Evolutionary conservation across 2,329 filamentous ascomycete genomes (phyloP).

Genomic region (Colletotrichum chrysophilum): DNA sequence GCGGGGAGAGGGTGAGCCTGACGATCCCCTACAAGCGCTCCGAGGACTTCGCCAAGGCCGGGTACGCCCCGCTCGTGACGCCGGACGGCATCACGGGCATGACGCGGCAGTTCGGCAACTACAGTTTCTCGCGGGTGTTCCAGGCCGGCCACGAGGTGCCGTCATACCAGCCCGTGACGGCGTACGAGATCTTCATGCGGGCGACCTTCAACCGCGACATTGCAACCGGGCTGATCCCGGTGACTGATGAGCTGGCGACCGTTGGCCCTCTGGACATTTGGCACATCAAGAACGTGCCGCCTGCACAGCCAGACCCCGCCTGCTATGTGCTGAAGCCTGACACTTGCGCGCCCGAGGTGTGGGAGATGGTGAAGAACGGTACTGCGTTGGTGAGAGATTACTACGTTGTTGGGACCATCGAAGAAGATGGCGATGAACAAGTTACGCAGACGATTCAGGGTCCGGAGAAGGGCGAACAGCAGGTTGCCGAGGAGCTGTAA

Average conservation of each 20-base stretch:
- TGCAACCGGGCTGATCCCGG: conserved; percentile 53
- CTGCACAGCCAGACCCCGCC: conserved; percentile 50
- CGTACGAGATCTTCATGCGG: conserved; percentile 55
- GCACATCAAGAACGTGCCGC: conserved; percentile 54
- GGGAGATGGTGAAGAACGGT: conserved; percentile 52
- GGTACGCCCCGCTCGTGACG: conserved; percentile 68
- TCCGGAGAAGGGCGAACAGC: background rate
- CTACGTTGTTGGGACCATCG: conserved; percentile 28
- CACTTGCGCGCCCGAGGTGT: conserved; percentile 62
- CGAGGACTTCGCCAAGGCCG: conserved; percentile 59
- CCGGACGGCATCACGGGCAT: conserved; percentile 70
- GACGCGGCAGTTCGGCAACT: conserved; percentile 73
- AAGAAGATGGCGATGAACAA: background rate
- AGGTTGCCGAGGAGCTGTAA: background rate
- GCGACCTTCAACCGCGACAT: conserved; percentile 57
- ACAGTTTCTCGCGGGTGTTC: conserved; percentile 64
- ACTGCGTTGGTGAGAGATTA: conserved; percentile 54
- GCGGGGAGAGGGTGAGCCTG: conserved; percentile 67
- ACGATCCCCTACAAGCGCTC: conserved; percentile 48
- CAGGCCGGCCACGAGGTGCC: conserved; percentile 63
- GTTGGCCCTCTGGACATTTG: conserved; percentile 34
- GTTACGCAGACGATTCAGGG: background rate
- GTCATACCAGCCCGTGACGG: conserved; percentile 54
- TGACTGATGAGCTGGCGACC: conserved; percentile 35
- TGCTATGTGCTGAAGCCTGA: conserved; percentile 64